Percentiles rank a stretch among this genome's conserved stretches.
Conservation (phyloP, 2,329 filamentous ascomycete species). For the Ambrosiella beaveri region DNA sequence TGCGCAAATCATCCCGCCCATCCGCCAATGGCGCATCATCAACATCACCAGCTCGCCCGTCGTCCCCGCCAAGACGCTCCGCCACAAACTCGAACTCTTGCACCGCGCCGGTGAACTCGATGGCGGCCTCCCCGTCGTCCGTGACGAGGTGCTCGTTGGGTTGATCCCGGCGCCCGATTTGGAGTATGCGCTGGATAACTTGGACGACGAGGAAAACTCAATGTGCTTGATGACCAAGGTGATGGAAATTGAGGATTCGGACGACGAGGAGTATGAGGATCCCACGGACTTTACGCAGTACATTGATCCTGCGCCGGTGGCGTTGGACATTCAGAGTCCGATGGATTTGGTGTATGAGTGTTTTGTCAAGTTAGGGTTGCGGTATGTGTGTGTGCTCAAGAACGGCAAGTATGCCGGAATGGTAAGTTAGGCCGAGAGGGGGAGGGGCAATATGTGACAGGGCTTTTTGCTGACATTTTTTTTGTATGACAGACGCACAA, state of each 20-base stretch:
- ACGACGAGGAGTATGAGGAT: conserved; percentile 29
- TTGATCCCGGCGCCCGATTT: conserved; percentile 88
- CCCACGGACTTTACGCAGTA: conserved; percentile 77
- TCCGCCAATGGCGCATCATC: conserved; percentile 62
- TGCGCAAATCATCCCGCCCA: conserved; percentile 65
- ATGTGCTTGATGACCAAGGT: conserved; percentile 70
- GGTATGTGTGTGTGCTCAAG: conserved; percentile 77
- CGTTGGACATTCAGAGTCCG: conserved; percentile 73
- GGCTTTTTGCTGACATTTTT: neutral
- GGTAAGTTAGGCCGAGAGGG: conserved; percentile 33
- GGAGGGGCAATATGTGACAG: neutral
- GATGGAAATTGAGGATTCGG: conserved; percentile 44
- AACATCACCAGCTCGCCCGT: conserved; percentile 74
- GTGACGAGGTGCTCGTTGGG: conserved; percentile 64
- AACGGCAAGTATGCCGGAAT: conserved; percentile 79
- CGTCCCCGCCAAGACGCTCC: conserved; percentile 58
- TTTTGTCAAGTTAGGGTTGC: conserved; percentile 80
- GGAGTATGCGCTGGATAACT: conserved; percentile 75
- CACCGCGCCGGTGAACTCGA: conserved; percentile 81
- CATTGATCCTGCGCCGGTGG: conserved; percentile 80
- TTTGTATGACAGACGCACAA: conserved; percentile 52
- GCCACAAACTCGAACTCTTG: conserved; percentile 63
- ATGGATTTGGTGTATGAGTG: conserved; percentile 95
- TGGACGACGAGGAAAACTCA: conserved; percentile 55
- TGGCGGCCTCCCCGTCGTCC: conserved; percentile 73